Evolutionary conservation across 176 grass and related monocot species (phyloP).

Genomic region (Paspalum notatum): DNA sequence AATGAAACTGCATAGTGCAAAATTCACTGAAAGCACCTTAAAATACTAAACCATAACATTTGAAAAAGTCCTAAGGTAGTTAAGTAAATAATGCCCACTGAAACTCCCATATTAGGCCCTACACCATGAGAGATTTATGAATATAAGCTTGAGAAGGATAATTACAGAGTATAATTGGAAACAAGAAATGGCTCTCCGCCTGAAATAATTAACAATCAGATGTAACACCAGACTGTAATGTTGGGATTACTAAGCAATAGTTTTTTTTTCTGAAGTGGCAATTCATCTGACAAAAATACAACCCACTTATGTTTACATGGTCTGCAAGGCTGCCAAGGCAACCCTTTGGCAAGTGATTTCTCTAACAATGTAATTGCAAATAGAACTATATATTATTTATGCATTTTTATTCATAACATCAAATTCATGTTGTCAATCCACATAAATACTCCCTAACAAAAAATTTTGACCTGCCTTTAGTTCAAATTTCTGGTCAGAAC

Average conservation of each 20-base stretch:
- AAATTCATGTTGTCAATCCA: background rate
- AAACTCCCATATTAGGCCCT: background rate
- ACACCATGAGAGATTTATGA: background rate
- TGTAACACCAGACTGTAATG: background rate
- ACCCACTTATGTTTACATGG: background rate
- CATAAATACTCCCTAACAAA: background rate
- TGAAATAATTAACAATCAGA: background rate
- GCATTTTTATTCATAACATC: background rate
- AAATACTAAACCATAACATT: background rate
- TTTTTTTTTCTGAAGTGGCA: background rate
- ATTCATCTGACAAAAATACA: background rate
- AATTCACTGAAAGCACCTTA: background rate
- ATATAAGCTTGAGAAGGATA: background rate
- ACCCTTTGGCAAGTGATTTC: background rate
- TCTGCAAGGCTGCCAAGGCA: background rate
- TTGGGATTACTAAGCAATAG: background rate
- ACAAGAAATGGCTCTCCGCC: background rate
- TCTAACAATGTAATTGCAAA: background rate
- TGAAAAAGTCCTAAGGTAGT: background rate
- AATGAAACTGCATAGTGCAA: background rate
- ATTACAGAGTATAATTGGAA: background rate
- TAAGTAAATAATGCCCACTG: background rate
- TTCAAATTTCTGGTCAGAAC: no score
- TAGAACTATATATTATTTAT: background rate
- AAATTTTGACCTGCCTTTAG: background rate